Evolutionary conservation across 257 asterid species (phyloP), one percentile per base, ranked within the genome.

Genomic region (Euphrasia confusa): DNA sequence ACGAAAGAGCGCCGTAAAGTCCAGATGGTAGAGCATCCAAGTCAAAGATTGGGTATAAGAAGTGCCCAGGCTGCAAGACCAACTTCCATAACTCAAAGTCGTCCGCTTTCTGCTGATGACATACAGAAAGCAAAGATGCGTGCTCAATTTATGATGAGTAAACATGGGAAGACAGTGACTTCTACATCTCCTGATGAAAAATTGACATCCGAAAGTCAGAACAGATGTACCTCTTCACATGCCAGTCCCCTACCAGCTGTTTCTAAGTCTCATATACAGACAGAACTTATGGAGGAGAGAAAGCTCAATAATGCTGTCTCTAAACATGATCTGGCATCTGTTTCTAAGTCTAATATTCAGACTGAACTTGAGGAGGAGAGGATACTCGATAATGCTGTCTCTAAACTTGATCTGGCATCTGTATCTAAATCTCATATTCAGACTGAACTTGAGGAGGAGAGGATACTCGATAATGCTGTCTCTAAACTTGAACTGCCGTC

Each of bases 71-170:
- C 72, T 64, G 79, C 82, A 53, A 85, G 83, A 77, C 74, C 86
- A 37, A 75, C 79, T 58, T 69, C 84, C 62, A 70, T 83, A 49
- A 72, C 82, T 69, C 88, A 79, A 72, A 88, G 92, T 63, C 94
- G 99, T 52, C 99, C 99, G 54, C 99, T 93, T 75, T 93, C 99
- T n/a, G 99, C 97, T 37, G 99, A 93, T 73, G 99, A 89, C 71
- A 93, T 93, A 77, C 99, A 93, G 75, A 93, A 93, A 78, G 97
- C 97, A 11, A 93, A 93, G 79, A 77, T 89, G 88, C 96, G 99
- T 55, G 94, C 89, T 71, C 99, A 89, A 30, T 87, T 78, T 68
- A 60, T 87, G 90, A 86, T 84, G 82, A 85, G 70, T 71, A 93
- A 81, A 74, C 72, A 82, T 60, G 88, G 88, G 54, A 93, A 87